Percentiles rank a stretch among this genome's conserved stretches.
Conservation (phyloP, 495 filamentous ascomycete genomes). For the Umbilicaria muhlenbergii region DNA sequence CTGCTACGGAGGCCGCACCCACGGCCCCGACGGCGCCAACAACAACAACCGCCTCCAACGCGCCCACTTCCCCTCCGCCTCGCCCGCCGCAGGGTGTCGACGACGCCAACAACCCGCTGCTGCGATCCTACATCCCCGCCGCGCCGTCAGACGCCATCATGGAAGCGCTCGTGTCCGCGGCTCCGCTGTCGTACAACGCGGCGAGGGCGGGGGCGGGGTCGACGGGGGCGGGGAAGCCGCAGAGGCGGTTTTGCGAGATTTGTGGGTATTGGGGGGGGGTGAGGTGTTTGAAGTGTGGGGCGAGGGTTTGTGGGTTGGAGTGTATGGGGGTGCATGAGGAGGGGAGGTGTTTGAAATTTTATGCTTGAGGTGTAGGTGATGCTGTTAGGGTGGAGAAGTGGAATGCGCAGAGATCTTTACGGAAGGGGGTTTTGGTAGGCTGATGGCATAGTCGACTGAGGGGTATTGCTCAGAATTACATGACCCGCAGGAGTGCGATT, state of each 20-base stretch:
- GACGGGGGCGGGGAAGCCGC: conserved; percentile 36
- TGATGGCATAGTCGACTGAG: too few species aligned
- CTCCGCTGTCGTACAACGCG: conserved; percentile 66
- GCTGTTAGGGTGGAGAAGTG: too few species aligned
- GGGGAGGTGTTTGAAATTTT: conserved; percentile 42
- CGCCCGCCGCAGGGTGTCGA: background rate
- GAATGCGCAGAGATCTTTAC: too few species aligned
- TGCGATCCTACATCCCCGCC: conserved; percentile 43
- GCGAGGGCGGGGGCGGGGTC: conserved; percentile 43
- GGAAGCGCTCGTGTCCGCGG: conserved; percentile 47
- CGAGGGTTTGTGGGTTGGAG: conserved; percentile 63
- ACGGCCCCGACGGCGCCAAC: background rate
- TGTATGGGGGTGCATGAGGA: conserved; percentile 70
- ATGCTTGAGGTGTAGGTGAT: conserved; percentile 2
- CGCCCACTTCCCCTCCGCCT: background rate
- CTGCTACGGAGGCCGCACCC: background rate
- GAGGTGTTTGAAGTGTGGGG: conserved; percentile 70
- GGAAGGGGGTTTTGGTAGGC: too few species aligned
- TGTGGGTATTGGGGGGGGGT: conserved; percentile 90
- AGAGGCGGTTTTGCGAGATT: conserved; percentile 65
- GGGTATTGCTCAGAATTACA: too few species aligned
- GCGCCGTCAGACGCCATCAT: conserved; percentile 54
- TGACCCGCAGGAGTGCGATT: too few species aligned
- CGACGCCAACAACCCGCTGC: conserved; percentile 43
- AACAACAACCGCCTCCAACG: background rate